Base-by-base conservation (phyloP, 495 filamentous ascomycete species). In the Daldinia childiae region DNA sequence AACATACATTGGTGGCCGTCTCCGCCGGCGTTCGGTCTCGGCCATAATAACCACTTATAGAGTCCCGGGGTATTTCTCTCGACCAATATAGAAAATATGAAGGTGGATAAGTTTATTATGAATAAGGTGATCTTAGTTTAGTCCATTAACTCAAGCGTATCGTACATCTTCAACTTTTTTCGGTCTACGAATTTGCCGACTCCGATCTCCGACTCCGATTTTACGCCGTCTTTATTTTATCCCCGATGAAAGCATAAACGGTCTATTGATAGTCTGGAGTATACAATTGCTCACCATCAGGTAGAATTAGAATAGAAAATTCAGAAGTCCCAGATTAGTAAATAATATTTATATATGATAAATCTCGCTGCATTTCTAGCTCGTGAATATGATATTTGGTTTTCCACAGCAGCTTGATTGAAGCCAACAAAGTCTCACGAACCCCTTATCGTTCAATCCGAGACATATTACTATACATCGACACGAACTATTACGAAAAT, bases 1-100 rank as follows among this genome's bases (percentile, higher is more conserved):
- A 19, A 75, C 78, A 54, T 79, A 86, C 84, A 85, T 74, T 41
- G 83, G 72, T 39, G 83, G 83, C 38, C 84, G 73, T 77, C 84
- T 79, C 17, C 83, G 83, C 62, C 82, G 82, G 58, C 81, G 79
- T 71, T 79, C 78, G 59, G 77, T 73, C 15, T 78, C 80, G 60
- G 68, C 52, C 79, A 80, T 81, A 61, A 34, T 58, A 7, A 60
- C 39, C 26, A 30, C 11, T 43, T 43, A 24, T 17, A 52, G 5
- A 7, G 6, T 2, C 21, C 39, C 52, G 27, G 12, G 6, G 29
- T 24, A 9, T 66, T 66, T 26, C 2, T 66, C 8, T 45, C 12
- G 19, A 29, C 3, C n/a, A n/a, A 48, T 26, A 26, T 32, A 26
- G 24, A 21, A 38, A 39, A 59, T 5, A 62, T 64, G 29, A 57